Evolutionary conservation across 129 eudicot species (phyloP).

Genomic region (Arctium minus): DNA sequence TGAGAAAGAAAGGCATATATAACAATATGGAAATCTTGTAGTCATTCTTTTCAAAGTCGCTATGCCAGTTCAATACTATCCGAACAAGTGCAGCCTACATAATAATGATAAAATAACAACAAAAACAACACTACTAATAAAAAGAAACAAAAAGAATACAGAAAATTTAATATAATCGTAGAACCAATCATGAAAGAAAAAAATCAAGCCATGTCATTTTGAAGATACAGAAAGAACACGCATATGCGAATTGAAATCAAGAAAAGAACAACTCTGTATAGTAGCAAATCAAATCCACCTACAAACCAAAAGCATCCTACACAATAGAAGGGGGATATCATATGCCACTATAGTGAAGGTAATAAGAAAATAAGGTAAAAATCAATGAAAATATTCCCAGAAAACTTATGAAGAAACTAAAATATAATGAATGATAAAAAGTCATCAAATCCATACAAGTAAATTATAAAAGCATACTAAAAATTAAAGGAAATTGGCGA

Average conservation of each 20-base stretch:
- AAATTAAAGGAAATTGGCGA: conserved; percentile 4
- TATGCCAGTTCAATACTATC: background rate
- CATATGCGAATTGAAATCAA: conserved; percentile 6
- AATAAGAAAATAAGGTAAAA: conserved; percentile 6
- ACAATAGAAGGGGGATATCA: background rate
- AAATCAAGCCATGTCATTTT: conserved; percentile 9
- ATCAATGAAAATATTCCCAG: conserved; percentile 12
- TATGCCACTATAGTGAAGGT: background rate
- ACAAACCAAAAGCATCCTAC: conserved; percentile 17
- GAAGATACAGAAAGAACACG: conserved; percentile 10
- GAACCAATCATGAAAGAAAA: background rate
- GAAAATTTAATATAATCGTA: background rate
- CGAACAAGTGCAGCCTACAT: background rate
- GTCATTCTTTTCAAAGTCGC: background rate
- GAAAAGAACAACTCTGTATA: background rate
- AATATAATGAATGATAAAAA: conserved; percentile 11
- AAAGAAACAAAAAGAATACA: background rate
- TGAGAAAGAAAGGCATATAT: background rate
- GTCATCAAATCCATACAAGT: conserved; percentile 26
- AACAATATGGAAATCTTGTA: background rate
- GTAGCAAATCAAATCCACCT: conserved; percentile 12
- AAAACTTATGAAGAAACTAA: background rate
- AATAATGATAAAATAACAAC: background rate
- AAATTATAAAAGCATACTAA: conserved; percentile 15
- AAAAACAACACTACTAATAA: background rate